Conservation (phyloP, 331 rosid genomes). For the Phaseolus coccineus region DNA sequence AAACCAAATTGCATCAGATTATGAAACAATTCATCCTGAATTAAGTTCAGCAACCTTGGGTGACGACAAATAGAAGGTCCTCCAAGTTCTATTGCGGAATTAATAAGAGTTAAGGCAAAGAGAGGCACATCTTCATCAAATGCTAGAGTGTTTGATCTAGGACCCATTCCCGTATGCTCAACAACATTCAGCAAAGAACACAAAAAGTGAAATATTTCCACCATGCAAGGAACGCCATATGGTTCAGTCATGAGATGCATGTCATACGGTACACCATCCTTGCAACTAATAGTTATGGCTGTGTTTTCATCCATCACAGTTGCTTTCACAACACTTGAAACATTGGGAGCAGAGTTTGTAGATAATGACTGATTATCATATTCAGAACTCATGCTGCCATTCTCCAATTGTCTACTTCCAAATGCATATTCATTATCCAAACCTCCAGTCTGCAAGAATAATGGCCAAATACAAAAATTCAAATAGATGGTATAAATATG, state of each 20-base stretch:
- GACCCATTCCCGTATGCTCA: slow-evolving; percentile 72
- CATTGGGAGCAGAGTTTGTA: slow-evolving; percentile 55
- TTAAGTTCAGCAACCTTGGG: slow-evolving; percentile 83
- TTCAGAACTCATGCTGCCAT: slow-evolving; percentile 75
- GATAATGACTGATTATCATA: slow-evolving; percentile 70
- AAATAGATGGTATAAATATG: slow-evolving; percentile 35
- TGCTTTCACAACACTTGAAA: slow-evolving; percentile 63
- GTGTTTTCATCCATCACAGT: slow-evolving; percentile 67
- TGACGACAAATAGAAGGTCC: slow-evolving; percentile 86
- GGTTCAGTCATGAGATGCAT: slow-evolving; percentile 89
- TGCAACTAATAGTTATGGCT: slow-evolving; percentile 56
- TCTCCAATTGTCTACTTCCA: slow-evolving; percentile 73
- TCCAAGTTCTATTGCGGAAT: slow-evolving; percentile 90
- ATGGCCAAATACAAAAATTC: slow-evolving; percentile 36
- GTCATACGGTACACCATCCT: slow-evolving; percentile 71
- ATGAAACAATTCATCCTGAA: slow-evolving; percentile 92
- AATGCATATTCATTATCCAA: slow-evolving; percentile 68
- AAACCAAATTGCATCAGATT: slow-evolving; percentile 96
- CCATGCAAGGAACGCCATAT: slow-evolving; percentile 98
- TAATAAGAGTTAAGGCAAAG: slow-evolving; percentile 89
- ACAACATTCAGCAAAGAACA: slow-evolving; percentile 86
- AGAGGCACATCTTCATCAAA: slow-evolving; percentile 95
- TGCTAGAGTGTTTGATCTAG: slow-evolving; percentile 80
- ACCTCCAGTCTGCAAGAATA: slow-evolving; percentile 67
- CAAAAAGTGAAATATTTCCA: slow-evolving; percentile 91